These are phyloP conservation scores for Dioszegia crocea DNA, from an alignment of 768 basidiomycete species.

Conservation along the genomic window DNA sequence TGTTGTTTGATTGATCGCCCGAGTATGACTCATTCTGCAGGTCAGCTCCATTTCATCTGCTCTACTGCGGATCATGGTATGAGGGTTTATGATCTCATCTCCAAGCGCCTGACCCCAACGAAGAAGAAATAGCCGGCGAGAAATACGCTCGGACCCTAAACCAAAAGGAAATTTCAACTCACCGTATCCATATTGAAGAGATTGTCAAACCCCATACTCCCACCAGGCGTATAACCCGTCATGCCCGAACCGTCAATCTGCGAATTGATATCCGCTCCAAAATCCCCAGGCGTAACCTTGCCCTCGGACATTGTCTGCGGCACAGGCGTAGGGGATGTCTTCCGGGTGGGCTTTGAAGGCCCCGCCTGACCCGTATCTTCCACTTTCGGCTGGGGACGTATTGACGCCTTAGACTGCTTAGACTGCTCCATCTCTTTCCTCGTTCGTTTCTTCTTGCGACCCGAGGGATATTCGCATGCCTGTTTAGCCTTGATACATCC, in stretches of 20 bases:
- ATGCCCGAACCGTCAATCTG: not conserved
- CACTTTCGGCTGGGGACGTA: too few relatives aligned
- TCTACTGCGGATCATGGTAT: too few relatives aligned
- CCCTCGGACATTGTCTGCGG: not conserved
- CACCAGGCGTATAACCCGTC: not conserved
- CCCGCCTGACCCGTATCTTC: too few relatives aligned
- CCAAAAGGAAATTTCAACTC: too few relatives aligned
- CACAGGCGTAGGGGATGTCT: not conserved
- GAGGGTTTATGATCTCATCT: not conserved
- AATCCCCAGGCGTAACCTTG: too few relatives aligned
- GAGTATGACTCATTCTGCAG: not conserved
- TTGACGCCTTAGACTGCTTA: too few relatives aligned
- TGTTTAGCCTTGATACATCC: conserved; percentile 33
- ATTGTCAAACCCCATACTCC: not conserved
- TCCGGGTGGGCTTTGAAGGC: not conserved
- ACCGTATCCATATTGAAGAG: not conserved
- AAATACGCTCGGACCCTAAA: too few relatives aligned
- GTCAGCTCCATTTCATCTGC: not conserved
- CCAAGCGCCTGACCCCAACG: too few relatives aligned
- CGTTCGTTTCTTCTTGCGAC: conserved; percentile 42
- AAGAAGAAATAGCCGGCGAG: too few relatives aligned
- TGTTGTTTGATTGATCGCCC: not conserved
- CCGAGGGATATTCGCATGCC: conserved; percentile 43
- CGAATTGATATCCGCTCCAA: not conserved
- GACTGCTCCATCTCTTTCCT: conserved; percentile 41